phyloP scores from a whole-genome alignment of 2,329 filamentous ascomycete genomes.

The Aspergillus neotritici region DNA sequence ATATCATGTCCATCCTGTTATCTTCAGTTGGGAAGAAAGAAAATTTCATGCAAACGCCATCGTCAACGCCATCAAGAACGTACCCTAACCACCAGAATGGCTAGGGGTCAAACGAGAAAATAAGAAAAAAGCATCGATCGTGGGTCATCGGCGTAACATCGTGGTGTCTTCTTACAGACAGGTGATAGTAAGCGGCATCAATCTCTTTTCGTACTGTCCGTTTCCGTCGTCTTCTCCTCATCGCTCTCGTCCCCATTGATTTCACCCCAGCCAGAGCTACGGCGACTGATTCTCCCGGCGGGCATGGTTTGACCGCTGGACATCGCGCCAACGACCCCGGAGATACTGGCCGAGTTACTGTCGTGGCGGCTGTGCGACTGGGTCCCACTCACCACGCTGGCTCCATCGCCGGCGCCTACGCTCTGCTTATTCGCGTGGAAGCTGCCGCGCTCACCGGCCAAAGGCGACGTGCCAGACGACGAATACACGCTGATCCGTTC shows the following conservation, averaged over 20 bases:
- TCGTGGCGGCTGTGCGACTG: slow-evolving; percentile 74
- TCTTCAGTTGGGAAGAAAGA: too few relatives aligned
- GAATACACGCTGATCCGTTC: slow-evolving; percentile 69
- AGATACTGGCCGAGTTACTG: slow-evolving; percentile 71
- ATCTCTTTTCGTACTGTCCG: slow-evolving; percentile 2
- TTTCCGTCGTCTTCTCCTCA: slow-evolving; percentile 22
- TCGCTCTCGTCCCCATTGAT: slow-evolving; percentile 36
- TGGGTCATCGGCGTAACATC: slow-evolving; percentile 8
- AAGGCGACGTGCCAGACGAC: slow-evolving; percentile 59
- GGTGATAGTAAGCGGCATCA: background rate
- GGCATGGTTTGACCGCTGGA: slow-evolving; percentile 24
- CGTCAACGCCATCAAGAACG: too few relatives aligned
- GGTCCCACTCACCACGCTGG: slow-evolving; percentile 71
- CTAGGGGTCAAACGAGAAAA: background rate
- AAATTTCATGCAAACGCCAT: too few relatives aligned
- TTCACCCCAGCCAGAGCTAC: slow-evolving; percentile 43
- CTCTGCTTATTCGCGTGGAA: slow-evolving; percentile 61
- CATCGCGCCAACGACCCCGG: slow-evolving; percentile 48
- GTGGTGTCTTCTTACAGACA: background rate
- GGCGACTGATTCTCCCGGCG: slow-evolving; percentile 36
- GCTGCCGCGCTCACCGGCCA: slow-evolving; percentile 68
- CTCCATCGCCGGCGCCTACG: slow-evolving; percentile 55
- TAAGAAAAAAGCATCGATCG: slow-evolving; percentile 8
- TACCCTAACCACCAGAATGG: too few relatives aligned
- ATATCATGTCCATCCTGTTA: too few relatives aligned